These are phyloP conservation scores for Phytophthora agathidicida DNA, from an alignment of 352 stramenopile species.

Conservation along the genomic window DNA sequence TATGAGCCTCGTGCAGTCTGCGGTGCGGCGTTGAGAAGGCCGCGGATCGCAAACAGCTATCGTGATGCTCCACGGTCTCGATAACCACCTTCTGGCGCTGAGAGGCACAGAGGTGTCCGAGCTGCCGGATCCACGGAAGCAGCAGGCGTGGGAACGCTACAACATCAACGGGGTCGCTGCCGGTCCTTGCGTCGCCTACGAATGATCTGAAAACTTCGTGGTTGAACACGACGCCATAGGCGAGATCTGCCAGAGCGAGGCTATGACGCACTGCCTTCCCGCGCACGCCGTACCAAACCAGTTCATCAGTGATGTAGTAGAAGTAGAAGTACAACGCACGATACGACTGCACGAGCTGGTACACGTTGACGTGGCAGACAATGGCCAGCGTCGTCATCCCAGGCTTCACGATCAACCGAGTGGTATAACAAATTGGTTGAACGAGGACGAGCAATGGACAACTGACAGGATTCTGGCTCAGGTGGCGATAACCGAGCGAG, in stretches of 20 bases:
- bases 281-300: no score
- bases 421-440: constrained; percentile 34
- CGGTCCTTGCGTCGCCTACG: constrained; percentile 26
- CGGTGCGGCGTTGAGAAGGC: no score
- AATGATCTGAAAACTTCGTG: constrained; percentile 78
- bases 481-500: constrained; percentile 57
- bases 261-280: no score
- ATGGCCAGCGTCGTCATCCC: constrained; percentile 83
- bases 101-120: no score
- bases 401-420: constrained; percentile 87
- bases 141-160: no score
- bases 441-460: neutral
- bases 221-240: constrained; percentile 82
- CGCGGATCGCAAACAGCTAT: no score
- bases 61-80: no score
- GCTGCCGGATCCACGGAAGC: no score
- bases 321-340: constrained; percentile 86
- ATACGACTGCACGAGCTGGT: constrained; percentile 68
- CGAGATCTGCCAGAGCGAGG: no score
- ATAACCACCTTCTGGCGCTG: no score
- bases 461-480: constrained; percentile 5
- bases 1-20: no score
- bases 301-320: no score
- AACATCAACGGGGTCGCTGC: constrained; percentile 16
- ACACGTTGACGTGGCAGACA: constrained; percentile 88